These are phyloP conservation scores for Daldinia eschscholtzii DNA, from an alignment of 2,329 filamentous ascomycete genomes.

Conservation along the genomic window DNA sequence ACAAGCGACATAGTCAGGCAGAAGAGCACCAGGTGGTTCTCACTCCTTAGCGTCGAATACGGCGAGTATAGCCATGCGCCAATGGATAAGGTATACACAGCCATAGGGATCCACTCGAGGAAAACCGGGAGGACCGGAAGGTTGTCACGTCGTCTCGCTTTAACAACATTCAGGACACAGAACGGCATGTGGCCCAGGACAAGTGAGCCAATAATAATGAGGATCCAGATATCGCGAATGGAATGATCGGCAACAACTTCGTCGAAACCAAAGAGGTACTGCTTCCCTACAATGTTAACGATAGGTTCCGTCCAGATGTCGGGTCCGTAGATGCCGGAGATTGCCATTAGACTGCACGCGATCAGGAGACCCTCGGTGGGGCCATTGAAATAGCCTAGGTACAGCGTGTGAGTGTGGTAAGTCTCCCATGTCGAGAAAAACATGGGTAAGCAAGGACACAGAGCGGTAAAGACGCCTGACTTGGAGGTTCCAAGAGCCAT, in stretches of 20 bases:
- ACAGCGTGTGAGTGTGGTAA: constrained; percentile 97
- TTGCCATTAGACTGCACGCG: constrained; percentile 85
- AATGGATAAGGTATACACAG: constrained; percentile 80
- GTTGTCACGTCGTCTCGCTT: constrained; percentile 77
- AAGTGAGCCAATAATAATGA: constrained; percentile 74
- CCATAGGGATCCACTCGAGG: constrained; percentile 93
- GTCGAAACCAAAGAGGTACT: constrained; percentile 65
- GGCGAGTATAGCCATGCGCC: constrained; percentile 91
- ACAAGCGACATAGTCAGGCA: constrained; percentile 96
- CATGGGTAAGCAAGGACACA: constrained; percentile 95
- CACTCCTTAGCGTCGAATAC: constrained; percentile 80
- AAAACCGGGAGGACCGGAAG: constrained; percentile 86
- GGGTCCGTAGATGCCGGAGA: constrained; percentile 89
- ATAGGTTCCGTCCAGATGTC: constrained; percentile 86
- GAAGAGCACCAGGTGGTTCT: constrained; percentile 92
- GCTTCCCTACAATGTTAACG: constrained; percentile 73
- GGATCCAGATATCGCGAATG: constrained; percentile 91
- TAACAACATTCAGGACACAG: constrained; percentile 87
- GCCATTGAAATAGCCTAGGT: constrained; percentile 95
- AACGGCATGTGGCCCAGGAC: constrained; percentile 84
- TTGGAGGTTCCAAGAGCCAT: constrained; percentile 90
- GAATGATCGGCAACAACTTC: constrained; percentile 76
- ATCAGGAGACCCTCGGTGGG: constrained; percentile 95
- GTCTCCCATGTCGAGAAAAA: constrained; percentile 99
- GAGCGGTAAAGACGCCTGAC: constrained; percentile 89